Evolutionary conservation across 169 alveolate species (phyloP).

Genomic region (Sarcocystis neurona): DNA sequence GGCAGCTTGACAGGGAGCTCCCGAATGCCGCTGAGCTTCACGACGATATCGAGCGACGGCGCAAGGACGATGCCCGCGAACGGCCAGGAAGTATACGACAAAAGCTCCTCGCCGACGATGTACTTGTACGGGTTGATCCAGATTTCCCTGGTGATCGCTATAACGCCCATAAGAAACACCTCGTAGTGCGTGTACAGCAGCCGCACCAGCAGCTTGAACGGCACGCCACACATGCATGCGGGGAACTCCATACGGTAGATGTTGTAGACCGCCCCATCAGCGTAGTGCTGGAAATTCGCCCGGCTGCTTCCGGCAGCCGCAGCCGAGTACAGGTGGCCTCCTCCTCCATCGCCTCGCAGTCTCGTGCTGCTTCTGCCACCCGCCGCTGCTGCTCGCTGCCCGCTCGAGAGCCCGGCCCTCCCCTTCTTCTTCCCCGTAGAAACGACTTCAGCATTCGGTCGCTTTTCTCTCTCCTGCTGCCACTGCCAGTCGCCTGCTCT

Average conservation of each 20-base stretch:
- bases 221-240: slow-evolving; percentile 30
- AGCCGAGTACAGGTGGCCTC: neutral
- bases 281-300: slow-evolving; percentile 44
- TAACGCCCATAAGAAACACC: slow-evolving; percentile 52
- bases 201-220: slow-evolving; percentile 32
- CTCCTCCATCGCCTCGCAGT: neutral
- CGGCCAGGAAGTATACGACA: slow-evolving; percentile 15
- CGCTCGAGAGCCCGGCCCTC: too few relatives aligned
- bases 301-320: neutral
- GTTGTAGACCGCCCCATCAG: slow-evolving; percentile 45
- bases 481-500: too few relatives aligned
- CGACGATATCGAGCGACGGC: slow-evolving; percentile 55
- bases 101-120: slow-evolving; percentile 54
- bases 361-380: too few relatives aligned
- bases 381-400: too few relatives aligned
- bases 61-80: slow-evolving; percentile 61
- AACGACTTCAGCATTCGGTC: too few relatives aligned
- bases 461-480: too few relatives aligned
- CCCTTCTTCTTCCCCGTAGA: too few relatives aligned
- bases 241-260: slow-evolving; percentile 64
- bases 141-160: slow-evolving; percentile 27
- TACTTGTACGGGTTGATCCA: slow-evolving; percentile 46
- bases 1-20: slow-evolving; percentile 20
- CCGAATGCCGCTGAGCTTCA: slow-evolving; percentile 21
- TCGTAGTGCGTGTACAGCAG: slow-evolving; percentile 40